Conservation (phyloP, 2,329 filamentous ascomycete genomes). For the Bipolaris zeicola region DNA sequence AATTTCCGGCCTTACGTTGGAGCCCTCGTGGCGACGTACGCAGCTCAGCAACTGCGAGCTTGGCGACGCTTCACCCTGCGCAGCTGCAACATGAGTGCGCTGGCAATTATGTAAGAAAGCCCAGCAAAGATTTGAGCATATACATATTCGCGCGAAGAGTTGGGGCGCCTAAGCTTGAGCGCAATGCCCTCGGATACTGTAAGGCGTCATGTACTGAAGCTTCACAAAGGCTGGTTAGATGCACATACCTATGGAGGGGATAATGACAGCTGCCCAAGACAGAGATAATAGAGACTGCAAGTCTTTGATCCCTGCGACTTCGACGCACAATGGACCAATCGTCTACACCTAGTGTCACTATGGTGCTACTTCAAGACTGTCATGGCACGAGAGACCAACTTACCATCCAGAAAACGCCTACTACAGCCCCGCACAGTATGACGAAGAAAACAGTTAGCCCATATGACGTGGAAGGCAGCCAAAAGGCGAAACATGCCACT, state of each 20-base stretch:
- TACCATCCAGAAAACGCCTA: conserved; percentile 41
- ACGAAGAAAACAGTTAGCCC: conserved; percentile 53
- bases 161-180: conserved; percentile 46
- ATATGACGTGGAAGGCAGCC: conserved; percentile 54
- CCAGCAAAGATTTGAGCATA: conserved; percentile 50
- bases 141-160: conserved; percentile 36
- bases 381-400: neutral
- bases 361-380: neutral
- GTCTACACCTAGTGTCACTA: conserved; percentile 28
- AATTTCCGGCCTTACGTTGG: neutral
- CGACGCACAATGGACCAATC: conserved; percentile 49
- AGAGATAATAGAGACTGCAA: conserved; percentile 50
- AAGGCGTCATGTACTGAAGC: neutral
- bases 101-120: conserved; percentile 42
- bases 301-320: conserved; percentile 50
- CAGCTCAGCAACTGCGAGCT: neutral
- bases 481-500: conserved; percentile 51
- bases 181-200: conserved; percentile 49
- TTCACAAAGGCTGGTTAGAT: neutral
- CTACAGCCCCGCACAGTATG: conserved; percentile 51
- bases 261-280: conserved; percentile 46
- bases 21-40: neutral
- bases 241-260: conserved; percentile 46
- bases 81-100: conserved; percentile 35
- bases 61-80: conserved; percentile 14